Evolutionary conservation across 2,329 filamentous ascomycete genomes (phyloP).

Genomic region (Lomentospora prolificans): DNA sequence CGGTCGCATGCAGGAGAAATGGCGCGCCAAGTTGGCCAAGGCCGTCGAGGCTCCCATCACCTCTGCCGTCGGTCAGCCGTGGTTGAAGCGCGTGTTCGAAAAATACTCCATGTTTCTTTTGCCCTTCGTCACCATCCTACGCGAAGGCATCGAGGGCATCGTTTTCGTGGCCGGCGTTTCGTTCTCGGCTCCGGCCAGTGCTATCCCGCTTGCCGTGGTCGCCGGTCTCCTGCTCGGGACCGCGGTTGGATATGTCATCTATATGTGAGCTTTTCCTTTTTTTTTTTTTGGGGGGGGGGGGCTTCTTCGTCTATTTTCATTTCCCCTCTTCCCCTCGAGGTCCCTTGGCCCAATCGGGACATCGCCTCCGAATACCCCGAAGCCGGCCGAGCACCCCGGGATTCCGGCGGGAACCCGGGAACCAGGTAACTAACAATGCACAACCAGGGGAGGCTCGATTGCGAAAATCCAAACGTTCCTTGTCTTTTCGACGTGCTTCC

Average conservation of each 20-base stretch:
- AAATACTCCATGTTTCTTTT: slow-evolving; percentile 71
- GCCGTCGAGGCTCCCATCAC: slow-evolving; percentile 39
- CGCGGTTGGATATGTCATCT: slow-evolving; percentile 58
- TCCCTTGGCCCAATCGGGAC: too few relatives aligned
- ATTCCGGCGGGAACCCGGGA: neutral
- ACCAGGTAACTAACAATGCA: slow-evolving; percentile 26
- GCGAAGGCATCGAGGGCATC: slow-evolving; percentile 69
- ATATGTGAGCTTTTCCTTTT: slow-evolving; percentile 42
- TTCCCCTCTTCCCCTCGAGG: neutral
- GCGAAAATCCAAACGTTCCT: slow-evolving; percentile 56
- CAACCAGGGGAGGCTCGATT: slow-evolving; percentile 18
- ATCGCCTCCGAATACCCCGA: neutral
- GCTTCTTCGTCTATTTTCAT: neutral
- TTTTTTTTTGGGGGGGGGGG: neutral
- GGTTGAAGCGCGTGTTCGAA: slow-evolving; percentile 27
- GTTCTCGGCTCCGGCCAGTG: slow-evolving; percentile 54
- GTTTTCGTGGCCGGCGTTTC: slow-evolving; percentile 73
- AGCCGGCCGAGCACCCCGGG: too few relatives aligned
- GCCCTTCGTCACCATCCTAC: slow-evolving; percentile 67
- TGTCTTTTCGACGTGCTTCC: slow-evolving; percentile 64
- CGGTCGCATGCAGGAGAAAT: slow-evolving; percentile 68
- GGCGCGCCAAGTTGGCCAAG: slow-evolving; percentile 61
- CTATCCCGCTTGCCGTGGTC: slow-evolving; percentile 62
- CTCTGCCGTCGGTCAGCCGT: slow-evolving; percentile 16
- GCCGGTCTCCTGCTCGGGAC: slow-evolving; percentile 54